Conservation (phyloP, 768 basidiomycete genomes). For the Termitomyces sp. region DNA sequence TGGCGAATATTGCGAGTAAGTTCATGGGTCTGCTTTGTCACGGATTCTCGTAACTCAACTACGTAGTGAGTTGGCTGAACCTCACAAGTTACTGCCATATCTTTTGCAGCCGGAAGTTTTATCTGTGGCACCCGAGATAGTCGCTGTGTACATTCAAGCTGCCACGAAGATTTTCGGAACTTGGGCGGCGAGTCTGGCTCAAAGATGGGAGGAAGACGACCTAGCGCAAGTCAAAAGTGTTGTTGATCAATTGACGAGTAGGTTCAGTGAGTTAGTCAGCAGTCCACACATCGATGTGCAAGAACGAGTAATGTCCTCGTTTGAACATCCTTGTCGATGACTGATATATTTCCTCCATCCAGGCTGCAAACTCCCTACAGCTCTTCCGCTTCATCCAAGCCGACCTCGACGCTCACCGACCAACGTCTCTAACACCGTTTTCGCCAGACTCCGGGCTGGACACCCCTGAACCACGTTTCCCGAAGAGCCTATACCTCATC, state of each 20-base stretch:
- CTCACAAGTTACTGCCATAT: slow-evolving; percentile 67
- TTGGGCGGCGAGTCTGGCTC: slow-evolving; percentile 76
- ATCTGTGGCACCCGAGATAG: slow-evolving; percentile 57
- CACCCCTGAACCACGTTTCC: slow-evolving; percentile 54
- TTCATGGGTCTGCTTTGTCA: slow-evolving; percentile 5
- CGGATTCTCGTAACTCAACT: slow-evolving; percentile 1
- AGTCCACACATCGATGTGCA: slow-evolving; percentile 85
- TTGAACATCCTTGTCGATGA: background rate
- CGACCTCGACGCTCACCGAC: slow-evolving; percentile 58
- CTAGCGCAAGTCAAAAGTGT: slow-evolving; percentile 59
- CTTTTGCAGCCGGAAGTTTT: slow-evolving; percentile 60
- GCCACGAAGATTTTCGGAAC: slow-evolving; percentile 82
- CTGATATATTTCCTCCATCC: slow-evolving; percentile 1
- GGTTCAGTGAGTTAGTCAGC: slow-evolving; percentile 54
- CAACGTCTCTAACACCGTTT: slow-evolving; percentile 29
- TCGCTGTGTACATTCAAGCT: slow-evolving; percentile 80
- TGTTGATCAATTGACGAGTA: slow-evolving; percentile 58
- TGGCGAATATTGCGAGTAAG: slow-evolving; percentile 90
- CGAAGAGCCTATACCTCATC: slow-evolving; percentile 87
- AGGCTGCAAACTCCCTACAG: slow-evolving; percentile 83
- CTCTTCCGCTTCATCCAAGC: slow-evolving; percentile 73
- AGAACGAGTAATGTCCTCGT: slow-evolving; percentile 60
- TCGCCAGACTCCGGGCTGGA: slow-evolving; percentile 33
- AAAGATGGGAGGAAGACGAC: slow-evolving; percentile 72
- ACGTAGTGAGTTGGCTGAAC: slow-evolving; percentile 71